Evolutionary conservation across 331 rosid genomes (phyloP), one percentile per base, ranked within the genome.

Genomic region (Rhamnella rubrinervis): DNA sequence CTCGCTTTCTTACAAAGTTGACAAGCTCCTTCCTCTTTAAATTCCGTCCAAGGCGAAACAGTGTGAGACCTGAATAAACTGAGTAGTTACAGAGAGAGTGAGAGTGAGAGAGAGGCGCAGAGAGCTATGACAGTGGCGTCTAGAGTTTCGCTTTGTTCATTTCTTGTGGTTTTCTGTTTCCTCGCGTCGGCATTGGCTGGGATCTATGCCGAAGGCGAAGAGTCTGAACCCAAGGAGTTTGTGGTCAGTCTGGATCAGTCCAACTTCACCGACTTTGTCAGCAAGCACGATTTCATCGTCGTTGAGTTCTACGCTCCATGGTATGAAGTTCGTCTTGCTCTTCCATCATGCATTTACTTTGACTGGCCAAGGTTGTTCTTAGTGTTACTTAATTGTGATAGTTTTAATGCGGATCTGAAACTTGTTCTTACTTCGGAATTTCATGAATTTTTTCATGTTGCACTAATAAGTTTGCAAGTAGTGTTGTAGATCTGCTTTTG

Each of bases 231-330:
- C 57, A 91, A 91, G 88, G 99, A 95, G 70, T 85, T 75, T 75
- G 99, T 95, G 4, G 86, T 95, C 77, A 83, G 96, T 35, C 72
- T 95, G 81, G 97, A 87, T 73, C 80, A 82, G 72, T 77, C 97
- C 37, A 91, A 91, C 81, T 95, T 95, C 84, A 66, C 82, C 4
- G 99, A 89, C 25, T 81, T 84, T 6, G 31, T 95, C 63, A 61
- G 59, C 87, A 95, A 89, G 87, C 93, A 87, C 74, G 67, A 91
- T 62, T 89, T 95, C 90, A 68, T 95, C 75, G 99, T 89, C 62
- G 93, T 91, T 9, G 99, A 95, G 85, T 95, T 95, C 79, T 91
- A 91, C 75, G 99, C 96, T 6, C 99, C 99, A 0, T 91, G 99
- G 99, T 95, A 80, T 19, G 61, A 1, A 63, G 57, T 57, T 16